Percentiles rank a stretch among this genome's conserved stretches.
These are phyloP conservation scores for Grammothele lineata DNA, from an alignment of 768 basidiomycete species.

Conservation along the genomic window DNA sequence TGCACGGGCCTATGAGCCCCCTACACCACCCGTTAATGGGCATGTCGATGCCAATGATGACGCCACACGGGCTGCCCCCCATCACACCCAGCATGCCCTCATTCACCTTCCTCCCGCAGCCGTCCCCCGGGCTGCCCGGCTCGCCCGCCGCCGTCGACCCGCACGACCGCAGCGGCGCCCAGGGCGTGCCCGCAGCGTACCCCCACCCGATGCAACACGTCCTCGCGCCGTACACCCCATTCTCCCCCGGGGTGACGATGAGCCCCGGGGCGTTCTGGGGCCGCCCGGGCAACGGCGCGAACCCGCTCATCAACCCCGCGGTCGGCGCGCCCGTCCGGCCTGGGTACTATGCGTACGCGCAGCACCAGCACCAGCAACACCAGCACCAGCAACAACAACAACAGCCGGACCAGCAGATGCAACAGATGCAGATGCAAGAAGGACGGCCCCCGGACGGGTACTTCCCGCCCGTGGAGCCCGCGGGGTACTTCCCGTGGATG, in stretches of 20 bases:
- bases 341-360: slow-evolving; percentile 8
- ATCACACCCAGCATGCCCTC: slow-evolving; percentile 98
- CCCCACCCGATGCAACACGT: slow-evolving; percentile 20
- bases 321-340: slow-evolving; percentile 55
- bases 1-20: slow-evolving; percentile 28
- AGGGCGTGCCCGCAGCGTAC: slow-evolving; percentile 3
- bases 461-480: slow-evolving; percentile 37
- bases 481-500: slow-evolving; percentile 43
- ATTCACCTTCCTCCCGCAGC: slow-evolving; percentile 75
- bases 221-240: slow-evolving; percentile 33
- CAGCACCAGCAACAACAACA: slow-evolving; percentile 6
- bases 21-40: slow-evolving; percentile 35
- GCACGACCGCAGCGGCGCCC: not conserved
- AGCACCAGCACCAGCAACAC: slow-evolving; percentile 7
- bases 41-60: slow-evolving; percentile 37
- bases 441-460: slow-evolving; percentile 30
- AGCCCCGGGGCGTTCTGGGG: slow-evolving; percentile 76
- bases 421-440: slow-evolving; percentile 1
- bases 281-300: slow-evolving; percentile 39
- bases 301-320: slow-evolving; percentile 51
- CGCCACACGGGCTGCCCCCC: slow-evolving; percentile 80
- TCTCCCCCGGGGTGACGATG: slow-evolving; percentile 72
- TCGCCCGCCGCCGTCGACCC: slow-evolving; percentile 21
- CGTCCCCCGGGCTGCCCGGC: slow-evolving; percentile 34
- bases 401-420: not conserved